Percentiles rank a stretch among this genome's conserved stretches.
phyloP scores from a whole-genome alignment of 163 green algal species.

The Coccomyxa subellipsoidea region DNA sequence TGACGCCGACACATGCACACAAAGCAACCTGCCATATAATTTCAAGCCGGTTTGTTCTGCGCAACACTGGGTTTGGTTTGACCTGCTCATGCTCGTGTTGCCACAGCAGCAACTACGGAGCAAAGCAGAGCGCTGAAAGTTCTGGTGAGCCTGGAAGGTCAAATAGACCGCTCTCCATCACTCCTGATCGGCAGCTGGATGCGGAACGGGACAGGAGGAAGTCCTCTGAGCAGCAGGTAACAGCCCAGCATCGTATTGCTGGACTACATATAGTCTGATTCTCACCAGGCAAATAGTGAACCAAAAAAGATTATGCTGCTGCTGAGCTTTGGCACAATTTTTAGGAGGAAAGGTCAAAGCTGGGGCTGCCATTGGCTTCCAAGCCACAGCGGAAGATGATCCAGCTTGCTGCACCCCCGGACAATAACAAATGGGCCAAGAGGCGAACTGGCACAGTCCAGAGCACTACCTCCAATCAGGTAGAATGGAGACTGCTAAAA shows the following conservation, averaged over 20 bases:
- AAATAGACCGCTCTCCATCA: background rate
- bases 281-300: too few relatives aligned
- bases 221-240: background rate
- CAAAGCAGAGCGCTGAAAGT: background rate
- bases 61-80: too few relatives aligned
- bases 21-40: too few relatives aligned
- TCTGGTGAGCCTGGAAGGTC: background rate
- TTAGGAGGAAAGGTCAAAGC: background rate
- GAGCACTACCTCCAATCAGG: background rate
- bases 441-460: background rate
- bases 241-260: background rate
- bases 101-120: background rate
- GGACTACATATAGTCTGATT: too few relatives aligned
- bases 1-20: too few relatives aligned
- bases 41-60: too few relatives aligned
- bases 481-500: too few relatives aligned
- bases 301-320: background rate
- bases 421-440: background rate
- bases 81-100: too few relatives aligned
- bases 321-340: background rate
- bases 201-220: background rate
- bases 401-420: background rate
- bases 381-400: background rate
- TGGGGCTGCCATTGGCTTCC: background rate
- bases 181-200: background rate